These are phyloP conservation scores for Neurospora sp. DNA, from an alignment of 495 filamentous ascomycete species.

Conservation along the genomic window DNA sequence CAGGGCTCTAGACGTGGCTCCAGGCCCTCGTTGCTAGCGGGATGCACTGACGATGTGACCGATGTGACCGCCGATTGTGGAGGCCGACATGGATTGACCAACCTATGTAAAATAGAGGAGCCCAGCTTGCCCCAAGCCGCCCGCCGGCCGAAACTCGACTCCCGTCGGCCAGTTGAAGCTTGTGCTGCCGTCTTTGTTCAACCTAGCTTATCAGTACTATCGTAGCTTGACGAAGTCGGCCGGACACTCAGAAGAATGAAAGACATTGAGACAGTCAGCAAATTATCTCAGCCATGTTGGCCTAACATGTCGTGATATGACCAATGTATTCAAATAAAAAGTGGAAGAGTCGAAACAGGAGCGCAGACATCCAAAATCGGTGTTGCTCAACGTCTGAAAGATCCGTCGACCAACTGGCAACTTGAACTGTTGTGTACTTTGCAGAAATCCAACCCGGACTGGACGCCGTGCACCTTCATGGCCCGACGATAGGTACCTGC, in stretches of 20 bases:
- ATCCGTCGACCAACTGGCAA: background rate
- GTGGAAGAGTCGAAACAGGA: background rate
- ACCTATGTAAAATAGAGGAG: conserved; percentile 2
- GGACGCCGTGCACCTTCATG: background rate
- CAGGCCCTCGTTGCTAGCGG: background rate
- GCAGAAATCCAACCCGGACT: background rate
- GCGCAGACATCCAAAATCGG: background rate
- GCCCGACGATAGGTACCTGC: background rate
- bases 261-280: background rate
- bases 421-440: background rate
- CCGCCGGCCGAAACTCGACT: background rate
- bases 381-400: background rate
- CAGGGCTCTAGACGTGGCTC: background rate
- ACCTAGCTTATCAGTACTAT: background rate
- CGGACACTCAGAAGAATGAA: background rate
- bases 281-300: background rate
- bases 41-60: background rate
- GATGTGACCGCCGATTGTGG: conserved; percentile 7
- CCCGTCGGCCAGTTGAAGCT: background rate
- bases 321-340: background rate
- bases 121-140: background rate
- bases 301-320: background rate
- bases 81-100: conserved; percentile 3
- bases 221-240: background rate
- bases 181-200: background rate